phyloP scores from a whole-genome alignment of 2,329 filamentous ascomycete species.

The Fragosphaeria purpurea region DNA sequence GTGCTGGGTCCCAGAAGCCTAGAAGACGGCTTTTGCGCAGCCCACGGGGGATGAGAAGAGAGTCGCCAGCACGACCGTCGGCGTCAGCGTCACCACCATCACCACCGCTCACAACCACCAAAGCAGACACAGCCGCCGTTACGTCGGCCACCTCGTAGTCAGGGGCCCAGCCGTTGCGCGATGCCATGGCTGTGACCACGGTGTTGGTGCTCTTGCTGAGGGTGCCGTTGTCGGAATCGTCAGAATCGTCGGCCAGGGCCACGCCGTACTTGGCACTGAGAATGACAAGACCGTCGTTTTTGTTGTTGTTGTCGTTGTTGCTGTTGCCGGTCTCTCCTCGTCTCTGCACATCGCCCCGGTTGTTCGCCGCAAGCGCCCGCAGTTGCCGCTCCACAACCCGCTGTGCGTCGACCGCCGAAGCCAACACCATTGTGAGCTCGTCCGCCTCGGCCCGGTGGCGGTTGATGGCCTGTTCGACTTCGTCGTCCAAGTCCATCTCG shows the following conservation, averaged over 20 bases:
- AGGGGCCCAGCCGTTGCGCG: constrained; percentile 14
- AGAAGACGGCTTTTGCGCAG: constrained; percentile 34
- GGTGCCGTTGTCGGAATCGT: background rate
- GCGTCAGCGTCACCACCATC: constrained; percentile 2
- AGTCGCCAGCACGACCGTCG: constrained; percentile 3
- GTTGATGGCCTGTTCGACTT: constrained; percentile 16
- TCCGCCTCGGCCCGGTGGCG: constrained; percentile 34
- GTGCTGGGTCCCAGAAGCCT: constrained; percentile 43
- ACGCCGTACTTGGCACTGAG: constrained; percentile 39
- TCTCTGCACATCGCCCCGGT: background rate
- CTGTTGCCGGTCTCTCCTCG: background rate
- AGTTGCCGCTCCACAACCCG: constrained; percentile 26
- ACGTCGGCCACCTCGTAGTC: constrained; percentile 37
- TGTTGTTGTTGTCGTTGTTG: background rate
- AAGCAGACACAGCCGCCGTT: constrained; percentile 35
- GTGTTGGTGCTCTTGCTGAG: constrained; percentile 4
- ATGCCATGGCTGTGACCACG: constrained; percentile 18
- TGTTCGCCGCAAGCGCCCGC: background rate
- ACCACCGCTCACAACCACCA: constrained; percentile 20
- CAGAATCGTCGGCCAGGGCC: constrained; percentile 8
- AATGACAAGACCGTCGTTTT: constrained; percentile 33
- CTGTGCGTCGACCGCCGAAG: constrained; percentile 27
- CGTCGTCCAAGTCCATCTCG: constrained; percentile 12
- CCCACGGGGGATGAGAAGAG: constrained; percentile 28
- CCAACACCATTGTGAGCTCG: constrained; percentile 32